Conservation (phyloP, 2,329 filamentous ascomycete genomes). For the Cephalotrichum gorgonifer region DNA sequence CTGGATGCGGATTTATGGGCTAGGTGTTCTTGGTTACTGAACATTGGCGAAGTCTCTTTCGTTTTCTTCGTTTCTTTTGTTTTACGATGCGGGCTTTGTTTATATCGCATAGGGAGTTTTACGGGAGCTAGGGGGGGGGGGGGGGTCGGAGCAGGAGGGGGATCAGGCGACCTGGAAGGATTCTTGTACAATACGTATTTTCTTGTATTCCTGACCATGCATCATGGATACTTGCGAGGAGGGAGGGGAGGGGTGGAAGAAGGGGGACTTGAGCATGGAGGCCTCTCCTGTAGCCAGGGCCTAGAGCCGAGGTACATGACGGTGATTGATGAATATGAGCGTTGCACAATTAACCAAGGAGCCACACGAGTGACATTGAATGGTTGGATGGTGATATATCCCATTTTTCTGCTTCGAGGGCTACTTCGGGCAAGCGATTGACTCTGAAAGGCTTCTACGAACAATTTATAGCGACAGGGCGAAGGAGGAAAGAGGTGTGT, state of each 20-base stretch:
- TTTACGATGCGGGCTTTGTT: background rate
- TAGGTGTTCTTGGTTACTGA: background rate
- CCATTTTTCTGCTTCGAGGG: too few species aligned
- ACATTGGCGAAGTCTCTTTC: background rate
- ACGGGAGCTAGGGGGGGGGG: background rate
- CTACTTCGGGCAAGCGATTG: too few species aligned
- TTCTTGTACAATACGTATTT: background rate
- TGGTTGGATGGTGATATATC: too few species aligned
- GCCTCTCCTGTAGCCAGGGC: background rate
- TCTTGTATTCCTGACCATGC: background rate
- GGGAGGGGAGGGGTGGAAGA: background rate
- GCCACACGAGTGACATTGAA: too few species aligned
- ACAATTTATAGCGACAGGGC: too few species aligned
- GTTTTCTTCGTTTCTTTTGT: background rate
- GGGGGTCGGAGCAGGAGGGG: too few species aligned
- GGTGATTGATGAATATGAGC: conserved; percentile 3
- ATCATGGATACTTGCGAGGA: background rate
- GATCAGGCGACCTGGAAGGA: too few species aligned
- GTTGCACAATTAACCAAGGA: background rate
- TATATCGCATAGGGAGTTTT: background rate
- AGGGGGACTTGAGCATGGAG: background rate
- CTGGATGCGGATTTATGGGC: background rate
- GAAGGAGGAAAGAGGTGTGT: too few species aligned
- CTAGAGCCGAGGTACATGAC: background rate
- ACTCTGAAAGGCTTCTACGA: too few species aligned